Percentiles rank a stretch among this genome's conserved stretches.
Conservation (phyloP, 164 flowering plant genomes). For the Aristolochia contorta region DNA sequence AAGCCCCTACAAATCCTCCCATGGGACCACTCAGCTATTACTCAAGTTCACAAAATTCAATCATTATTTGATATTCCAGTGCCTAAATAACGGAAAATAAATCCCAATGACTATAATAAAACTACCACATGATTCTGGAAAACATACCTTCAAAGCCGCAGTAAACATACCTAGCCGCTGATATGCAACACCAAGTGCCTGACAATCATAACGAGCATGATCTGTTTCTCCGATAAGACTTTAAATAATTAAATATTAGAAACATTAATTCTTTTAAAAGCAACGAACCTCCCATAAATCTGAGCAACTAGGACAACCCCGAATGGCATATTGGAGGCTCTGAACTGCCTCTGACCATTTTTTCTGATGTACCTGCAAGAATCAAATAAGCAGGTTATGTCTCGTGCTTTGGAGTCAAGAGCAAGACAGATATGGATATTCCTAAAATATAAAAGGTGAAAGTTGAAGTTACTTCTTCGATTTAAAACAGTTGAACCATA, state of each 20-base stretch:
- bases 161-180: conserved; percentile 90
- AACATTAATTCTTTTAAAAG: background rate
- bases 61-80: too few species aligned
- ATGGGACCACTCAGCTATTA: too few species aligned
- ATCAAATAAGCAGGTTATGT: background rate
- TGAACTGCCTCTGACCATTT: conserved; percentile 88
- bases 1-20: too few species aligned
- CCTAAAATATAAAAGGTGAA: background rate
- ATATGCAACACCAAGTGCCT: conserved; percentile 92
- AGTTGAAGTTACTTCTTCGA: too few species aligned
- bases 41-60: too few species aligned
- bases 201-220: conserved; percentile 4
- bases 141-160: conserved; percentile 78
- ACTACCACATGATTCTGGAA: background rate
- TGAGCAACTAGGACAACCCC: conserved; percentile 73
- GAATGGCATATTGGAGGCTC: conserved; percentile 86
- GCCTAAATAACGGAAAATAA: too few species aligned
- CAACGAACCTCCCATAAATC: conserved; percentile 82
- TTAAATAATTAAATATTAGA: background rate
- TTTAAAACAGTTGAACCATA: too few species aligned
- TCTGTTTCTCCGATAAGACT: too few species aligned
- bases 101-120: too few species aligned
- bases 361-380: conserved; percentile 43
- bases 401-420: background rate
- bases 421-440: background rate